A percentile compares a stretch with the other conserved stretches of the same genome.
These are phyloP conservation scores for Tympanopsis confertula DNA, from an alignment of 2,329 filamentous ascomycete species.

Conservation along the genomic window DNA sequence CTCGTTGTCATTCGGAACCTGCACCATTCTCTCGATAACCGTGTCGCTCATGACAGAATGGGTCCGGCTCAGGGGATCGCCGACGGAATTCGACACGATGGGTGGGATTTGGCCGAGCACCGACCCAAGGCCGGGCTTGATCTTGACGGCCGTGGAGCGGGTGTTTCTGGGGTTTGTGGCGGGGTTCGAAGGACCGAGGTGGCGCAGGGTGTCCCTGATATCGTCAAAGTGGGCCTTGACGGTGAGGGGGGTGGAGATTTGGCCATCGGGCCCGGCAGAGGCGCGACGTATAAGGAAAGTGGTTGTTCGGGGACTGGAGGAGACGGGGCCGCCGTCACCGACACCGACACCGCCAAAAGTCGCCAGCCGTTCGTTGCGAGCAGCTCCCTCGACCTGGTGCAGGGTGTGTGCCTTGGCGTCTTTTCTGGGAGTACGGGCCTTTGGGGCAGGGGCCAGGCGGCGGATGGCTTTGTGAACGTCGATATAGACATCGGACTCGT, in stretches of 20 bases:
- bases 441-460: slow-evolving; percentile 73
- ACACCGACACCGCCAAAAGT: too few relatives aligned
- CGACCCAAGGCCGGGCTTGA: slow-evolving; percentile 40
- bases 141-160: slow-evolving; percentile 52
- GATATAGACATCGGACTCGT: slow-evolving; percentile 95
- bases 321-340: too few relatives aligned
- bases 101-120: too few relatives aligned
- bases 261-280: slow-evolving; percentile 41
- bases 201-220: slow-evolving; percentile 50
- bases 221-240: slow-evolving; percentile 50
- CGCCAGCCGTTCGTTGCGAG: neutral
- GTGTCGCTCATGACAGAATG: neutral
- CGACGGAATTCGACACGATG: too few relatives aligned
- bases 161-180: slow-evolving; percentile 53
- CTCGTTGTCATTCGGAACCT: neutral
- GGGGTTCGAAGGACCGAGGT: slow-evolving; percentile 56
- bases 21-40: too few relatives aligned
- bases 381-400: neutral
- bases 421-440: slow-evolving; percentile 47
- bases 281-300: slow-evolving; percentile 48
- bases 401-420: neutral
- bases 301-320: slow-evolving; percentile 16
- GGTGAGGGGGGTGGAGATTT: slow-evolving; percentile 33
- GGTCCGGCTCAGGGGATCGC: neutral
- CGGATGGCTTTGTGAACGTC: slow-evolving; percentile 97